phyloP scores from a whole-genome alignment of 1,139 yeast genomes.

The Candida glucosophila region DNA sequence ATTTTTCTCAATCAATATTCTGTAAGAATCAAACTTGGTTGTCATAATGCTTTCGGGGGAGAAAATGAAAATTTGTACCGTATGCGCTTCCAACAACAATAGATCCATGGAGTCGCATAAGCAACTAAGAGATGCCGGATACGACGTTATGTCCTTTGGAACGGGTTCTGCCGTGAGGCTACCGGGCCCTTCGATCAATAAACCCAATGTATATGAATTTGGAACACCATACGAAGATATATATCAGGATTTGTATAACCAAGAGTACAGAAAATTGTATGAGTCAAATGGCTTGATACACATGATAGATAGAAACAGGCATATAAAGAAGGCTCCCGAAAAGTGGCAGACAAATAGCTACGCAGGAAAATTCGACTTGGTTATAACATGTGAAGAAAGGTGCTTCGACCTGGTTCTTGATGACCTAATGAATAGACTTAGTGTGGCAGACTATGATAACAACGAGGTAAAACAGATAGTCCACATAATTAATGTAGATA shows the following conservation, averaged over 20 bases:
- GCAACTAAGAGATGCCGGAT: conserved; percentile 83
- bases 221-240: conserved; percentile 93
- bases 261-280: conserved; percentile 64
- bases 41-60: no score
- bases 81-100: conserved; percentile 94
- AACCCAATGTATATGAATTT: conserved; percentile 86
- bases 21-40: no score
- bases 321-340: conserved; percentile 84
- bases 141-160: conserved; percentile 80
- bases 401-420: conserved; percentile 96
- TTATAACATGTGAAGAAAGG: conserved; percentile 93
- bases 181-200: conserved; percentile 88
- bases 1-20: no score
- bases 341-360: conserved; percentile 68
- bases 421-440: conserved; percentile 67
- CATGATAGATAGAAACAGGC: conserved; percentile 87
- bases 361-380: conserved; percentile 70
- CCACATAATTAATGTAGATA: conserved; percentile 88
- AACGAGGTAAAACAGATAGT: conserved; percentile 55
- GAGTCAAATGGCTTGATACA: conserved; percentile 79
- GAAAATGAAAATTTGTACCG: conserved; percentile 78
- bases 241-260: conserved; percentile 65
- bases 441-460: conserved; percentile 29
- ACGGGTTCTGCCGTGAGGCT: conserved; percentile 94
- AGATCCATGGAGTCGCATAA: conserved; percentile 97